phyloP scores from a whole-genome alignment of 495 filamentous ascomycete species.

The Annulohypoxylon bovei region DNA sequence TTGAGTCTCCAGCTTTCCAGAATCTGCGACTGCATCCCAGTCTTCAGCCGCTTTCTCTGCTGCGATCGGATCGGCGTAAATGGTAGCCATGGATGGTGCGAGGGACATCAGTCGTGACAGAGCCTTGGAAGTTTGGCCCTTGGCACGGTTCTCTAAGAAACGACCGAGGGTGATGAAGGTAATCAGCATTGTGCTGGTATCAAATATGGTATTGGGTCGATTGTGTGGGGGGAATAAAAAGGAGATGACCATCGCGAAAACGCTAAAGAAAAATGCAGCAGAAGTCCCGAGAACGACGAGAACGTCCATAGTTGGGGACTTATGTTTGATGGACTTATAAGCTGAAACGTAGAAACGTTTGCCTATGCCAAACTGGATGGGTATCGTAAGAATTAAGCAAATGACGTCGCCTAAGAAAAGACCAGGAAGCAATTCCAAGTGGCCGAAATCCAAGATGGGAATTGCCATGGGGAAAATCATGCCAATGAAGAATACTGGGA shows the following conservation, averaged over 20 bases:
- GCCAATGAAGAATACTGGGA: conserved; percentile 91
- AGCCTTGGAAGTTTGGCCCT: conserved; percentile 95
- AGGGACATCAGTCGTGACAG: conserved; percentile 95
- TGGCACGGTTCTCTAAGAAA: conserved; percentile 93
- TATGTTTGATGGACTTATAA: conserved; percentile 89
- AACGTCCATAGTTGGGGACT: conserved; percentile 96
- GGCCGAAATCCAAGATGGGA: conserved; percentile 76
- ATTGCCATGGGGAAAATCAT: conserved; percentile 89
- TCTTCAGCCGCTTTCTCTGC: conserved; percentile 87
- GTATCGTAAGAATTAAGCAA: conserved; percentile 84
- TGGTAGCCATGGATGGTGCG: conserved; percentile 95
- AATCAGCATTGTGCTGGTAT: conserved; percentile 98
- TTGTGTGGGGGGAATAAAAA: conserved; percentile 73
- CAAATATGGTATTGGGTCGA: conserved; percentile 87
- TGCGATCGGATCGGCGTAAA: conserved; percentile 96
- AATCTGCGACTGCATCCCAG: conserved; percentile 64
- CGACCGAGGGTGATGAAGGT: conserved; percentile 93
- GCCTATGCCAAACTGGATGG: conserved; percentile 96
- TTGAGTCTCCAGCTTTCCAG: conserved; percentile 57
- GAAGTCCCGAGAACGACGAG: conserved; percentile 94
- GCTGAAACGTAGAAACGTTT: conserved; percentile 90
- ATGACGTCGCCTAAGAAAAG: conserved; percentile 88
- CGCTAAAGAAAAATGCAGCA: conserved; percentile 97
- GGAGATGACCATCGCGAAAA: conserved; percentile 86
- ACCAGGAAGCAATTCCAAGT: conserved; percentile 71